These are phyloP conservation scores for Leccinum pellstonianum DNA, from an alignment of 768 basidiomycete genomes.

Conservation along the genomic window DNA sequence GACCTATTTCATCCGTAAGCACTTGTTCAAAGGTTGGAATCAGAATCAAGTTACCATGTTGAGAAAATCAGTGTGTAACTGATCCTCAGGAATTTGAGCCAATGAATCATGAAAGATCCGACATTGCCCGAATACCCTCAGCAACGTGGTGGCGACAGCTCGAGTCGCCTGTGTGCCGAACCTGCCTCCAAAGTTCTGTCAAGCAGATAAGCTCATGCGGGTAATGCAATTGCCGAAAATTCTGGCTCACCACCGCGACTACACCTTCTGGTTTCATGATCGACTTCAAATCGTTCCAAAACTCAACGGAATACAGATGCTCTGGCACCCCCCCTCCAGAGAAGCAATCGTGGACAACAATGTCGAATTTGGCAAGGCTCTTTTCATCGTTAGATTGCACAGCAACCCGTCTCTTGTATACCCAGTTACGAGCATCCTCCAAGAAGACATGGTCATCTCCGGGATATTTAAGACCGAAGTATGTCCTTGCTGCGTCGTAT, in stretches of 20 bases:
- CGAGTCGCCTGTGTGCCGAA: constrained; percentile 59
- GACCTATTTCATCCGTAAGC: constrained; percentile 47
- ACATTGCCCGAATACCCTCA: constrained; percentile 71
- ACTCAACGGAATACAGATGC: constrained; percentile 80
- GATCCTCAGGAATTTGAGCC: constrained; percentile 43
- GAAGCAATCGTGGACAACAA: constrained; percentile 89
- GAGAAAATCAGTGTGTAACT: constrained; percentile 52
- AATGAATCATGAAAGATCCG: constrained; percentile 78
- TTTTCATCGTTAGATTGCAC: constrained; percentile 23
- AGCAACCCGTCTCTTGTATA: constrained; percentile 39
- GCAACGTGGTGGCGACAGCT: constrained; percentile 68
- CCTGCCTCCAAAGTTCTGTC: constrained; percentile 82
- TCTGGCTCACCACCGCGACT: constrained; percentile 68
- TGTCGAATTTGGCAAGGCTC: constrained; percentile 47
- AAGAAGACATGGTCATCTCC: constrained; percentile 61
- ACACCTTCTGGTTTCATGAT: constrained; percentile 70
- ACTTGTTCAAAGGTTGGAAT: background rate
- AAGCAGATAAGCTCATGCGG: constrained; percentile 3
- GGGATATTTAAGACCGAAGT: constrained; percentile 76
- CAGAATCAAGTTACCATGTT: constrained; percentile 61
- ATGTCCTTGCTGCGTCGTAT: constrained; percentile 74
- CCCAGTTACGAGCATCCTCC: constrained; percentile 75
- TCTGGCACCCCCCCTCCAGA: constrained; percentile 90
- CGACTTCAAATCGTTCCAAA: constrained; percentile 70
- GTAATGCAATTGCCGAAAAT: background rate